Evolutionary conservation across 306 rosid species (phyloP).

Genomic region (Medicago truncatula): MtrunA17r5.0-ANR NC_053043.1:2653501-2654000

Average conservation of each 20-base stretch:
- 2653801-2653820: slow-evolving; percentile 95
- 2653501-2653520: no score
- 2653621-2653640: no score
- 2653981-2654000: slow-evolving; percentile 83
- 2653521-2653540: no score
- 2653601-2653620: background rate
- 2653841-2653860: slow-evolving; percentile 68
- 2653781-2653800: slow-evolving; percentile 87
- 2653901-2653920: slow-evolving; percentile 69
- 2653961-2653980: slow-evolving; percentile 82
- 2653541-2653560: no score
- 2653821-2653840: slow-evolving; percentile 85
- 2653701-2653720: slow-evolving; percentile 83
- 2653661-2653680: slow-evolving; percentile 81
- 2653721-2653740: slow-evolving; percentile 92
- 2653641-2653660: background rate
- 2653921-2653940: slow-evolving; percentile 96
- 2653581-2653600: no score
- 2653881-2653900: slow-evolving; percentile 88
- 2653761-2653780: slow-evolving; percentile 83
- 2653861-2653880: slow-evolving; percentile 74
- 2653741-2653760: slow-evolving; percentile 80
- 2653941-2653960: slow-evolving; percentile 91
- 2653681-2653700: slow-evolving; percentile 95
- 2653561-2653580: no score